These are phyloP conservation scores for Rhododendron ovatum DNA, from an alignment of 148 eudicot species.

Conservation along the genomic window DNA sequence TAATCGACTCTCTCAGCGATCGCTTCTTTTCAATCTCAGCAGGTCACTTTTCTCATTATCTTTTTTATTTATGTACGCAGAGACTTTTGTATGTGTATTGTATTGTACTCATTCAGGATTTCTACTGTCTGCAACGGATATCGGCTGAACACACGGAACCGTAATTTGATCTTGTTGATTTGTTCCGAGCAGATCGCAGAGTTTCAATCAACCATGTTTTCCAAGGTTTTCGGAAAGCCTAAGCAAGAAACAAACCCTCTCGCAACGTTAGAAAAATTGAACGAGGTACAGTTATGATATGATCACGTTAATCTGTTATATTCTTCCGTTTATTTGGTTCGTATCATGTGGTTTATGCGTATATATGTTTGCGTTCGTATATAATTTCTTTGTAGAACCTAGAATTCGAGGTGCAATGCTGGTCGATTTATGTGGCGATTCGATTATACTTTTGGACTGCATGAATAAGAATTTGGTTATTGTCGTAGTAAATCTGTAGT, in stretches of 20 bases:
- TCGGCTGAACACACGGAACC: not conserved
- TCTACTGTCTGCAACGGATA: not conserved
- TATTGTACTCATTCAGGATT: not conserved
- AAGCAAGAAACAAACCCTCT: conserved; percentile 20
- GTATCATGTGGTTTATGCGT: not conserved
- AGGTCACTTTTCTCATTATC: not conserved
- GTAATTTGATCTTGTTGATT: not conserved
- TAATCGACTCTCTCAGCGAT: not conserved
- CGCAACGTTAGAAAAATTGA: conserved; percentile 17
- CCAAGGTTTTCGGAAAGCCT: conserved; percentile 20
- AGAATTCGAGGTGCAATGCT: not conserved
- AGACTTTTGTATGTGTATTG: not conserved
- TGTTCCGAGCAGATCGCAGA: not conserved
- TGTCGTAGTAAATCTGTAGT: not conserved
- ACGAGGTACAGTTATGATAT: conserved; percentile 16
- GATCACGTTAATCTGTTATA: not conserved
- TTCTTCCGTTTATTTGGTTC: not conserved
- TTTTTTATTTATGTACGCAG: no score
- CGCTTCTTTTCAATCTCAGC: not conserved
- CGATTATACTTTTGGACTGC: not conserved
- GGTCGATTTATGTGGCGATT: not conserved
- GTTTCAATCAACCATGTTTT: conserved; percentile 17
- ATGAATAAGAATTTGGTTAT: not conserved
- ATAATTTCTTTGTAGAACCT: not conserved
- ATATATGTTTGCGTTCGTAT: not conserved